These are phyloP conservation scores for Plasmodium billcollinsi DNA, from an alignment of 169 alveolate genomes.

Conservation along the genomic window DNA sequence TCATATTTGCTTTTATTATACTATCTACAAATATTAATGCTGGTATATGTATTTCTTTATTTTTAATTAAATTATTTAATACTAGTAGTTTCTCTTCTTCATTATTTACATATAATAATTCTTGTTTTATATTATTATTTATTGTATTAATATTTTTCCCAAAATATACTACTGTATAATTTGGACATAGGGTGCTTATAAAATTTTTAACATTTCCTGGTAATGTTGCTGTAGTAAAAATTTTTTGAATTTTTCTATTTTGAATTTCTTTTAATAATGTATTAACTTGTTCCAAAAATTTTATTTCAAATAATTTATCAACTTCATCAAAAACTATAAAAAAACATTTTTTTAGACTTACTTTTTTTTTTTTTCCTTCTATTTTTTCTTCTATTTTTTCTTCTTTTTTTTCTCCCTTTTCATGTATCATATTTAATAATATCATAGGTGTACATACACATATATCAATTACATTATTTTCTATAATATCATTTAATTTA, in stretches of 20 bases:
- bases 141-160: slow-evolving; percentile 54
- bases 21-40: slow-evolving; percentile 57
- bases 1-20: slow-evolving; percentile 30
- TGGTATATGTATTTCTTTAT: slow-evolving; percentile 59
- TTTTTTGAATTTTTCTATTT: slow-evolving; percentile 56
- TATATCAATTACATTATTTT: slow-evolving; percentile 18
- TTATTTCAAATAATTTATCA: slow-evolving; percentile 67
- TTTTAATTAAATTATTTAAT: slow-evolving; percentile 34
- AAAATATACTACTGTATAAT: slow-evolving; percentile 40
- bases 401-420: neutral
- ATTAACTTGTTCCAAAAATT: slow-evolving; percentile 37
- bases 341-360: slow-evolving; percentile 54
- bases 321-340: slow-evolving; percentile 72
- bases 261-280: slow-evolving; percentile 17
- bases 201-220: slow-evolving; percentile 49
- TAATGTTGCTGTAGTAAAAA: slow-evolving; percentile 75
- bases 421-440: slow-evolving; percentile 21
- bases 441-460: slow-evolving; percentile 65
- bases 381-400: neutral
- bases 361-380: slow-evolving; percentile 13
- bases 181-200: slow-evolving; percentile 51
- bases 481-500: slow-evolving; percentile 25
- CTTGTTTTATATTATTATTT: slow-evolving; percentile 70
- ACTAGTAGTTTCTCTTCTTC: slow-evolving; percentile 68
- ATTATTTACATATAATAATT: slow-evolving; percentile 59